Conservation (phyloP, 2,329 filamentous ascomycete species). For the Phaeosphaeria sp. region DNA sequence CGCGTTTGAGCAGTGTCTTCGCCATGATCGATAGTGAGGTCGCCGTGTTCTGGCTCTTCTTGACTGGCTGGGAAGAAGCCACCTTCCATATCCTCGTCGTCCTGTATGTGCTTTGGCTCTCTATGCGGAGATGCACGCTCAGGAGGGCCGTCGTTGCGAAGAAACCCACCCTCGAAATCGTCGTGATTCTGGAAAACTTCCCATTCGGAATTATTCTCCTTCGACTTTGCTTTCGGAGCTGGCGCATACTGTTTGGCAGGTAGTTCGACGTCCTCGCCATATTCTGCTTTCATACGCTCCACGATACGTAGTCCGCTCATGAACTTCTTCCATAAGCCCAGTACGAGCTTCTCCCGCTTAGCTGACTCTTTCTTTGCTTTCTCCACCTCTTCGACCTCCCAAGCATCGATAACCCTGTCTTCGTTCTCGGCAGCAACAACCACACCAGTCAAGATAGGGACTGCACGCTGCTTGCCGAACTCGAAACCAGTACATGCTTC, state of each 20-base stretch:
- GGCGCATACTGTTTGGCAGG: slow-evolving; percentile 67
- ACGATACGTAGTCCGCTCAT: slow-evolving; percentile 84
- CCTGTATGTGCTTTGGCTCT: slow-evolving; percentile 11
- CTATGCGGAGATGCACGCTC: slow-evolving; percentile 17
- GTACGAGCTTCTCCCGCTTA: slow-evolving; percentile 75
- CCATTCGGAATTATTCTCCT: slow-evolving; percentile 57
- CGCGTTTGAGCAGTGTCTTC: slow-evolving; percentile 17
- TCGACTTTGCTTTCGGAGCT: slow-evolving; percentile 56
- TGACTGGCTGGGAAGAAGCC: slow-evolving; percentile 49
- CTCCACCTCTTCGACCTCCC: slow-evolving; percentile 73
- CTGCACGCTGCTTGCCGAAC: slow-evolving; percentile 91
- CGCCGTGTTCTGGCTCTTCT: slow-evolving; percentile 37
- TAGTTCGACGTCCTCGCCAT: slow-evolving; percentile 54
- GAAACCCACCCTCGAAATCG: slow-evolving; percentile 52
- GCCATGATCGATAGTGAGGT: slow-evolving; percentile 43
- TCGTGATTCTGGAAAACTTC: slow-evolving; percentile 36
- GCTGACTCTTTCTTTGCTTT: slow-evolving; percentile 80
- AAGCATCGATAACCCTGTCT: slow-evolving; percentile 75
- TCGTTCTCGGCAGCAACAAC: slow-evolving; percentile 85
- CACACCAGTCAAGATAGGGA: slow-evolving; percentile 88
- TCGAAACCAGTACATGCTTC: slow-evolving; percentile 97
- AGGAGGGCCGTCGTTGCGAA: slow-evolving; percentile 37
- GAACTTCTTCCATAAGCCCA: slow-evolving; percentile 85
- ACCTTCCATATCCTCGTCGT: slow-evolving; percentile 39
- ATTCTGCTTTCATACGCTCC: slow-evolving; percentile 40